phyloP scores from a whole-genome alignment of 352 stramenopile species.

The Pythium sukuiense region DNA sequence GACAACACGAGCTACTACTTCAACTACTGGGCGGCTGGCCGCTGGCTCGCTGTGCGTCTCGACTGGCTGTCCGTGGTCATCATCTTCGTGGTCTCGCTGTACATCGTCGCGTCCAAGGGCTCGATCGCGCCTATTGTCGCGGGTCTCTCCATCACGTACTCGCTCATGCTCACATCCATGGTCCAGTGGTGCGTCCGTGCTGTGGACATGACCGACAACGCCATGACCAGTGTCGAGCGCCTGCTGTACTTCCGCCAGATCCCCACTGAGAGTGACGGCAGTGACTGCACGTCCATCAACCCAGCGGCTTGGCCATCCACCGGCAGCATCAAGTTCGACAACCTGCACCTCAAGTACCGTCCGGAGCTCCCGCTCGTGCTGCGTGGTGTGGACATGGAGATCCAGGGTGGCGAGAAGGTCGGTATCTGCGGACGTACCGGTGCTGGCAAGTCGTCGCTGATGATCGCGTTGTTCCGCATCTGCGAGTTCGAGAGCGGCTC shows the following conservation, averaged over 20 bases:
- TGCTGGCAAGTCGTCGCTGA: slow-evolving; percentile 50
- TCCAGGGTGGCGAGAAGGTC: slow-evolving; percentile 32
- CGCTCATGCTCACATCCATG: slow-evolving; percentile 78
- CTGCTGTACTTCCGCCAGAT: slow-evolving; percentile 59
- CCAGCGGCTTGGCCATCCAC: slow-evolving; percentile 32
- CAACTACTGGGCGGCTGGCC: slow-evolving; percentile 39
- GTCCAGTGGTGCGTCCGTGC: slow-evolving; percentile 91
- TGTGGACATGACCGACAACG: slow-evolving; percentile 84
- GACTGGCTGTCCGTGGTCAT: slow-evolving; percentile 73
- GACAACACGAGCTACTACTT: slow-evolving; percentile 42
- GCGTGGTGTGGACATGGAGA: slow-evolving; percentile 28
- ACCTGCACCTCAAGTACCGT: slow-evolving; percentile 36
- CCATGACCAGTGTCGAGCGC: slow-evolving; percentile 88
- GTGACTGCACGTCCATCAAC: slow-evolving; percentile 66
- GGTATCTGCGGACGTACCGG: slow-evolving; percentile 47
- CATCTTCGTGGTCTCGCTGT: slow-evolving; percentile 83
- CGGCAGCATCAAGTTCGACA: slow-evolving; percentile 35
- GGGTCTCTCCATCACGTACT: slow-evolving; percentile 88
- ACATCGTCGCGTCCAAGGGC: slow-evolving; percentile 57
- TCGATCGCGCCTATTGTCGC: slow-evolving; percentile 48
- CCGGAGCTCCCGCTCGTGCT: slow-evolving; percentile 33
- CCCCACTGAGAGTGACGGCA: slow-evolving; percentile 40
- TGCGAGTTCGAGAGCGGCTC: slow-evolving; percentile 64
- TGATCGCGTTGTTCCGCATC: slow-evolving; percentile 82
- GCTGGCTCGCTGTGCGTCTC: slow-evolving; percentile 94